Conservation (phyloP, 2,329 filamentous ascomycete species). For the Arthrobotrys megalospora region DNA sequence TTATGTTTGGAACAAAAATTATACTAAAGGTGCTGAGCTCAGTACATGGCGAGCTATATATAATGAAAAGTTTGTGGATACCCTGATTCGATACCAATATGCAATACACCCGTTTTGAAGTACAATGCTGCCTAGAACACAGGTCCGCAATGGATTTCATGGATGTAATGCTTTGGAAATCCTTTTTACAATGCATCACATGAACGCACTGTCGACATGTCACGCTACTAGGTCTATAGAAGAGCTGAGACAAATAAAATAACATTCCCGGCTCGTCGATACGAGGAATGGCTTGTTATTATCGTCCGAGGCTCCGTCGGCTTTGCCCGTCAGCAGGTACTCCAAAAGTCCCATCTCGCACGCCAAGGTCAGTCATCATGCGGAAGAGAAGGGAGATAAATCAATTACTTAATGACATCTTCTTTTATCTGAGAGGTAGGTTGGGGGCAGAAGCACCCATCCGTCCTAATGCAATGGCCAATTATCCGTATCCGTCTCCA, state of each 20-base stretch:
- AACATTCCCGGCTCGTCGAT: background rate
- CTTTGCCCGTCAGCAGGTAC: background rate
- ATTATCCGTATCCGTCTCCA: background rate
- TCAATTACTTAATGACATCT: slow-evolving; percentile 23
- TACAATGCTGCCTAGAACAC: too few species aligned
- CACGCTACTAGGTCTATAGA: background rate
- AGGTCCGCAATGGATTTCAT: too few species aligned
- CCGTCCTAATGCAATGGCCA: background rate
- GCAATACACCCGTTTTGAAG: too few species aligned
- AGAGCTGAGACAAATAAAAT: background rate
- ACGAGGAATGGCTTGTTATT: background rate
- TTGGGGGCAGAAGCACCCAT: slow-evolving; percentile 1
- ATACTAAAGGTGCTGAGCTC: too few species aligned
- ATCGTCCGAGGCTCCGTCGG: slow-evolving; percentile 4
- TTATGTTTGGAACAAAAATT: too few species aligned
- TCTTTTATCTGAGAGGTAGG: background rate
- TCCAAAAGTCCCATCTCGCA: background rate
- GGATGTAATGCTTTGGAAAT: too few species aligned
- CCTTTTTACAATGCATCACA: too few species aligned
- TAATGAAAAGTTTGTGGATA: too few species aligned
- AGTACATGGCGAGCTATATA: too few species aligned
- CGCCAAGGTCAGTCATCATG: background rate
- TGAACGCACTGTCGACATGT: too few species aligned
- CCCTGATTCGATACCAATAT: too few species aligned
- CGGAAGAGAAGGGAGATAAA: background rate